phyloP scores from a whole-genome alignment of 1,284 basidiomycete species.

The Trichosporon sp. region DNA sequence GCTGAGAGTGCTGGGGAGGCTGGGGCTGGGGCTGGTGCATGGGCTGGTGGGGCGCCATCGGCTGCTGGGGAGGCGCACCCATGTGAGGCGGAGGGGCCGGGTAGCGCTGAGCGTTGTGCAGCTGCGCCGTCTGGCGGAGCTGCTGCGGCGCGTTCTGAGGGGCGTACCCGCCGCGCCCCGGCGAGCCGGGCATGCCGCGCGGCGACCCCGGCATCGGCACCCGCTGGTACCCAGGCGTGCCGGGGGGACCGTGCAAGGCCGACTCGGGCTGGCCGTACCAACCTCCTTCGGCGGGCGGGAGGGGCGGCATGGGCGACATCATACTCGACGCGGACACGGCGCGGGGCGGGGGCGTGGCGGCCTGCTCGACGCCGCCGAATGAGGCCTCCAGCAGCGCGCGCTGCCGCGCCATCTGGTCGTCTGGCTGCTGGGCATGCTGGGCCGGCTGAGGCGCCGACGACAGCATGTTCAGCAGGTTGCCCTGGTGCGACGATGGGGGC shows the following conservation, averaged over 20 bases:
- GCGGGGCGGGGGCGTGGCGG: background rate
- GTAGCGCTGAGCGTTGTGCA: background rate
- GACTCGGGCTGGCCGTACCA: constrained; percentile 1
- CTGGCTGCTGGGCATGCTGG: background rate
- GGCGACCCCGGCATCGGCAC: background rate
- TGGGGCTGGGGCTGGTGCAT: background rate
- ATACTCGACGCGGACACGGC: constrained; percentile 2
- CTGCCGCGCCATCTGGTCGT: constrained; percentile 9
- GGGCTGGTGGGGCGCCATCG: background rate
- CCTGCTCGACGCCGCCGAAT: background rate
- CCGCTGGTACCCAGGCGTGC: background rate
- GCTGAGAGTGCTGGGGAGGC: background rate
- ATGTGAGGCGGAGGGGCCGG: background rate
- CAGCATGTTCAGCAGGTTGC: background rate
- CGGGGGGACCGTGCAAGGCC: background rate
- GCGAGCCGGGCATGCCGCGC: background rate
- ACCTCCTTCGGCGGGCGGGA: constrained; percentile 7
- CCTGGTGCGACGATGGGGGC: background rate
- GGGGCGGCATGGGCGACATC: constrained; percentile 17
- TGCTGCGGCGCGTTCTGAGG: background rate
- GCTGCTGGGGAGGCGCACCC: background rate
- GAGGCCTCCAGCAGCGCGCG: constrained; percentile 15
- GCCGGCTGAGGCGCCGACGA: background rate
- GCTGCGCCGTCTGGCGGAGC: background rate
- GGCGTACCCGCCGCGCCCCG: background rate